These are phyloP conservation scores for Straminergon stramineum DNA, from an alignment of 225 moss, liverwort and hornwort species.

Conservation along the genomic window DNA sequence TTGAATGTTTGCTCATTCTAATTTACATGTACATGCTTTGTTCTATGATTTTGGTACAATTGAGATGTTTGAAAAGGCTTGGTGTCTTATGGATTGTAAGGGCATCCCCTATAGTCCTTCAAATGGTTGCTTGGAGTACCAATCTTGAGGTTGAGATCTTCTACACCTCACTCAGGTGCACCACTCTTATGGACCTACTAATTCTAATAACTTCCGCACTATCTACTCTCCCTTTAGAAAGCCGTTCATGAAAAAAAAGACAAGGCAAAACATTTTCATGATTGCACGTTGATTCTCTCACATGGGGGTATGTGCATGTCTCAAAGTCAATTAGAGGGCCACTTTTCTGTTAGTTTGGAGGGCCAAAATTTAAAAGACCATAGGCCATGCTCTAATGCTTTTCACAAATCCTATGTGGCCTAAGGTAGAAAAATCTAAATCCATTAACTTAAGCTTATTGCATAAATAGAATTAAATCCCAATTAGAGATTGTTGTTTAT, in stretches of 20 bases:
- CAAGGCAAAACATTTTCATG: neutral
- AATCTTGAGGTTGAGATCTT: neutral
- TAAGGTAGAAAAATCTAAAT: neutral
- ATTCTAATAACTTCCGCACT: fast-evolving
- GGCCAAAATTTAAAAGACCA: too few species aligned
- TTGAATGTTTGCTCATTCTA: too few species aligned
- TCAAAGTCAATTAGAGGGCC: too few species aligned
- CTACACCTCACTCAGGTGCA: fast-evolving
- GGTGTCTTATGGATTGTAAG: too few species aligned
- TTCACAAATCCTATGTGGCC: fast-evolving
- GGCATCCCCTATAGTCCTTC: neutral
- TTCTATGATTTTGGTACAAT: neutral
- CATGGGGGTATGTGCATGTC: too few species aligned
- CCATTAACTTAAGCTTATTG: too few species aligned
- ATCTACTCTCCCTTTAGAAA: neutral
- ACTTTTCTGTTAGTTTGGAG: too few species aligned
- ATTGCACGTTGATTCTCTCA: neutral
- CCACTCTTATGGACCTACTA: fast-evolving
- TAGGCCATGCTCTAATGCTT: neutral
- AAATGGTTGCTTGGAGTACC: neutral
- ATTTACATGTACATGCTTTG: too few species aligned
- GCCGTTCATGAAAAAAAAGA: too few species aligned
- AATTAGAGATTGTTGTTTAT: neutral
- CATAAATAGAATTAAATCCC: neutral
- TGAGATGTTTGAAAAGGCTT: too few species aligned